Conservation (phyloP, 257 asterid species). For the Leptodermis oblonga region DNA sequence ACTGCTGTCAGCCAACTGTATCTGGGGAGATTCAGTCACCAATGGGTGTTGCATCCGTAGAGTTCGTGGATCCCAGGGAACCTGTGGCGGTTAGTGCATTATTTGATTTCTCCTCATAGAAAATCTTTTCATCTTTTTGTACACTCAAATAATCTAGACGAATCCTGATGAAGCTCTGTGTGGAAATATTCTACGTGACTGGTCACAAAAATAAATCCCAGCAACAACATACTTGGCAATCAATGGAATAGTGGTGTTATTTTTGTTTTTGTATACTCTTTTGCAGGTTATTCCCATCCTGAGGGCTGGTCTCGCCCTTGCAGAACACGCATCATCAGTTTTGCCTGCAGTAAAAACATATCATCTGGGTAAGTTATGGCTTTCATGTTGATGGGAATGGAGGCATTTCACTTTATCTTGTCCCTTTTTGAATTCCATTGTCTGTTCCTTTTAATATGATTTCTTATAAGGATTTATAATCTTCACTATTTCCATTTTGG, state of each 20-base stretch:
- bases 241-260: background rate
- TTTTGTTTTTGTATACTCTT: slow-evolving; percentile 10
- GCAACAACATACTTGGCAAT: background rate
- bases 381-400: background rate
- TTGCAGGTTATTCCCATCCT: slow-evolving; percentile 88
- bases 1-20: slow-evolving; percentile 69
- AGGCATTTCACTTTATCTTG: background rate
- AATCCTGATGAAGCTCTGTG: background rate
- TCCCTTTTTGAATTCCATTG: background rate
- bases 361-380: slow-evolving; percentile 63
- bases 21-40: slow-evolving; percentile 92
- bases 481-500: background rate
- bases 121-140: background rate
- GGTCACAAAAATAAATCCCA: background rate
- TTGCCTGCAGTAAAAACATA: slow-evolving; percentile 78
- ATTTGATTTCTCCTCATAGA: background rate
- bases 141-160: background rate
- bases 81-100: slow-evolving; percentile 73
- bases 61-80: slow-evolving; percentile 95
- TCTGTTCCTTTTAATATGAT: background rate
- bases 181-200: background rate
- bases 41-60: slow-evolving; percentile 79
- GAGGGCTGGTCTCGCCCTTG: slow-evolving; percentile 99
- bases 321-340: slow-evolving; percentile 86
- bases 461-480: background rate